Percentiles rank a stretch among this genome's conserved stretches.
phyloP scores from a whole-genome alignment of 257 asterid species.

The Nicotiana paniculata region DNA sequence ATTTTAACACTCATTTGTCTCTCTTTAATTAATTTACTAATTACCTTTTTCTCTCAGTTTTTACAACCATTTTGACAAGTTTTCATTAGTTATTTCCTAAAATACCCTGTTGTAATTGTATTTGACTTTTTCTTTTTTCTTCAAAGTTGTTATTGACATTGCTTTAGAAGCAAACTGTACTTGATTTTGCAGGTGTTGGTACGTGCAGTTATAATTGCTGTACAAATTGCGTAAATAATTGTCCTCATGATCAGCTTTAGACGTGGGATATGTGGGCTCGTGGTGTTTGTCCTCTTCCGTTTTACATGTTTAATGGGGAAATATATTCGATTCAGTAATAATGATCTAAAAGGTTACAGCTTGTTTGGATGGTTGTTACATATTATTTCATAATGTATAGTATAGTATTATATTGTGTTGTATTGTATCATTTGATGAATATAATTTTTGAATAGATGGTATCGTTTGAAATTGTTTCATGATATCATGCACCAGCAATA shows the following conservation, averaged over 20 bases:
- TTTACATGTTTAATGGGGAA: neutral
- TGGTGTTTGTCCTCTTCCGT: neutral
- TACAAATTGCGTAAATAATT: neutral
- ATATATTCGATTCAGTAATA: neutral
- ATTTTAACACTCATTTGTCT: constrained; percentile 3
- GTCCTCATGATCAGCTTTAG: neutral
- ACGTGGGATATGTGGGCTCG: neutral
- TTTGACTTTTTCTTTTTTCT: neutral
- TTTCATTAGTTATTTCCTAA: neutral
- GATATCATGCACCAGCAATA: too few species aligned
- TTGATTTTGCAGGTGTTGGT: neutral
- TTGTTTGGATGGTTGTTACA: too few species aligned
- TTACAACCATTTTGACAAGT: neutral
- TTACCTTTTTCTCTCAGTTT: neutral
- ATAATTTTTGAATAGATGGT: too few species aligned
- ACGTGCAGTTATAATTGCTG: constrained; percentile 14
- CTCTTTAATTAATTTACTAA: neutral
- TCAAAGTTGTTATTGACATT: neutral
- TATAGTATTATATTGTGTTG: too few species aligned
- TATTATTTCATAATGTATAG: too few species aligned
- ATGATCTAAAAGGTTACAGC: too few species aligned
- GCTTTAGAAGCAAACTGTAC: neutral
- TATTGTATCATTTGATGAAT: too few species aligned
- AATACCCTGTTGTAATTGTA: neutral
- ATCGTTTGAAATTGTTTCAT: too few species aligned